phyloP scores from a whole-genome alignment of 2,329 filamentous ascomycete species.

The Fusarium paranaense region DNA sequence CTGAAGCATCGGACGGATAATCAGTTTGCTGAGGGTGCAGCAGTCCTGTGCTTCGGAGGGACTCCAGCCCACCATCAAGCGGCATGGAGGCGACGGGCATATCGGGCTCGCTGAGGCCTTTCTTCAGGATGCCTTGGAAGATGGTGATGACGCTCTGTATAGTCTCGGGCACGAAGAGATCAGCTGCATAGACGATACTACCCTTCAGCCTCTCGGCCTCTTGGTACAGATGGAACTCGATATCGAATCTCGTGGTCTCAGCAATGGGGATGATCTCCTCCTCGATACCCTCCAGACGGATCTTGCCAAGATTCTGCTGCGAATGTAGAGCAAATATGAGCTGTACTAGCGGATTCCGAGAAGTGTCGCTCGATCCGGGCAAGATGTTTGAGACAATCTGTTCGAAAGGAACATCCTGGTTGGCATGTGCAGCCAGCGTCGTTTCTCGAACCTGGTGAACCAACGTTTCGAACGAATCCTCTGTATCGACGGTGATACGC shows the following conservation, averaged over 20 bases:
- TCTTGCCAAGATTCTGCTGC: background rate
- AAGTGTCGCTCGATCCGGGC: slow-evolving; percentile 9
- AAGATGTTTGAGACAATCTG: slow-evolving; percentile 23
- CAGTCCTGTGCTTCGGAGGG: slow-evolving; percentile 29
- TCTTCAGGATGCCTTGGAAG: slow-evolving; percentile 28
- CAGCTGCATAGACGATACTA: slow-evolving; percentile 21
- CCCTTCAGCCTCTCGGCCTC: slow-evolving; percentile 13
- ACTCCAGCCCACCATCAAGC: background rate
- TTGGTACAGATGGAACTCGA: slow-evolving; percentile 40
- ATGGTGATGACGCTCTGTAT: slow-evolving; percentile 28
- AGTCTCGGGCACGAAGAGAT: slow-evolving; percentile 28
- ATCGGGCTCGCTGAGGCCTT: slow-evolving; percentile 19
- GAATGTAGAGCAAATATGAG: slow-evolving; percentile 31
- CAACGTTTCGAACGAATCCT: slow-evolving; percentile 25
- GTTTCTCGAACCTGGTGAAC: slow-evolving; percentile 29
- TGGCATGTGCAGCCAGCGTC: slow-evolving; percentile 17
- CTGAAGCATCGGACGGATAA: slow-evolving; percentile 33
- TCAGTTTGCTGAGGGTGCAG: slow-evolving; percentile 10
- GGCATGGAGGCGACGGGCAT: slow-evolving; percentile 1
- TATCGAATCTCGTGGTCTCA: slow-evolving; percentile 25
- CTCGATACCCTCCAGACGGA: slow-evolving; percentile 22
- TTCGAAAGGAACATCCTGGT: slow-evolving; percentile 41
- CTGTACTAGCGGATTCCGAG: slow-evolving; percentile 28
- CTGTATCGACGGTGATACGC: slow-evolving; percentile 2
- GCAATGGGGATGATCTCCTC: background rate